phyloP scores from a whole-genome alignment of 2,329 filamentous ascomycete species.

The Curvularia sp. region DNA sequence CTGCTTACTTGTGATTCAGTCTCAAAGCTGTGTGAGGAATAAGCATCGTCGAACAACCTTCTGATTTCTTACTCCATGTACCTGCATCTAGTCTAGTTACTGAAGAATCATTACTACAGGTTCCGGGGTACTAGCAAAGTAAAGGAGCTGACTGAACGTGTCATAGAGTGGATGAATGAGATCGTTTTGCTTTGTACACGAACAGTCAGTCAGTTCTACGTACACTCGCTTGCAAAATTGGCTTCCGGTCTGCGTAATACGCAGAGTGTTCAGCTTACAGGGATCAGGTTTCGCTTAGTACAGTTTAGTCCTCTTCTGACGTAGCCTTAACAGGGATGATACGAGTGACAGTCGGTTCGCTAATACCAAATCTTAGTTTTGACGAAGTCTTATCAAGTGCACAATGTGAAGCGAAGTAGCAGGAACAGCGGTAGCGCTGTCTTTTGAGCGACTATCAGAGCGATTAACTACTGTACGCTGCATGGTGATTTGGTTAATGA shows the following conservation, averaged over 20 bases:
- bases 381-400: too few species aligned
- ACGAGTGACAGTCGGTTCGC: neutral
- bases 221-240: conserved; percentile 3
- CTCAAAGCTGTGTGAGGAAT: neutral
- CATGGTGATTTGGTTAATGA: neutral
- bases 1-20: neutral
- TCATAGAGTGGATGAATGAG: neutral
- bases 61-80: neutral
- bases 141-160: neutral
- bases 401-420: too few species aligned
- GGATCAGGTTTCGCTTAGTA: too few species aligned
- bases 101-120: neutral
- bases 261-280: neutral
- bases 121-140: neutral
- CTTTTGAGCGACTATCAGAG: neutral
- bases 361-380: too few species aligned
- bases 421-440: too few species aligned
- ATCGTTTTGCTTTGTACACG: too few species aligned
- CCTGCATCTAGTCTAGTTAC: too few species aligned
- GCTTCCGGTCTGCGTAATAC: neutral
- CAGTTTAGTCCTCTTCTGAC: too few species aligned
- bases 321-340: neutral
- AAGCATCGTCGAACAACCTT: neutral
- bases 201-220: too few species aligned
- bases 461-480: neutral